Base-by-base conservation (phyloP, 2,329 filamentous ascomycete genomes). In the Stagonosporopsis vannaccii region DNA sequence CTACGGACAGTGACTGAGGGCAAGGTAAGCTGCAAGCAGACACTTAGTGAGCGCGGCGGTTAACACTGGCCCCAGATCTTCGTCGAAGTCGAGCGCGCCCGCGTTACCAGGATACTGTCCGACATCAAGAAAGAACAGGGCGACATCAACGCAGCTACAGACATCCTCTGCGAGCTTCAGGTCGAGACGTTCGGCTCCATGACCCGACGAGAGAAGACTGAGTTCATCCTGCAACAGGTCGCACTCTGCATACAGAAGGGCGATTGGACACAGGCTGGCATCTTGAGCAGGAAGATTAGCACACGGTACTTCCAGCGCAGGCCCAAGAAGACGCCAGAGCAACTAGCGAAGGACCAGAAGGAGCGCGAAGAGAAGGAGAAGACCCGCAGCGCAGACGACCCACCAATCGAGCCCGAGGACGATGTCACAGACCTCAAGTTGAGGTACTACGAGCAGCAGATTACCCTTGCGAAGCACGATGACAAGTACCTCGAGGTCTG, bases 131-230 rank as follows among this genome's bases (percentile, higher is more conserved):
- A 96, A 80, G 81, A 90, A 63, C 92, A 98, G 79, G 94, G 93
- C 62, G 94, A 99, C 72, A 82, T 97, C 71, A 92, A 91, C 74
- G 88, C 91, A 5, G 95, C 95, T 26, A 89, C 91, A 50, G 94
- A 98, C 69, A 95, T 95, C 60, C 85, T 99, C 33, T 99, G 95
- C 79, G 95, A 99, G 81, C 84, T 99, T 58, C 95, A 99, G 77
- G 95, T 99, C 45, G 95, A 99, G 84, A 99, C 95, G 0, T 99
- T 99, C 76, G 95, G 95, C 8, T 98, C 94, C 20, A 99, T 99
- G 95, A 90, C 92, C 62, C 86, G 95, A 69, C 87, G 95, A 68
- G 95, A 99, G 78, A 99, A 99, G 88, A 97, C 93, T 4, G 95
- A 98, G 73, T 99, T 99, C 76, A 99, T 99, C 72, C 83, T 99